A percentile compares a stretch with the other conserved stretches of the same genome.
Conservation (phyloP, 208 protist genomes). For the Angomonas deanei region DNA sequence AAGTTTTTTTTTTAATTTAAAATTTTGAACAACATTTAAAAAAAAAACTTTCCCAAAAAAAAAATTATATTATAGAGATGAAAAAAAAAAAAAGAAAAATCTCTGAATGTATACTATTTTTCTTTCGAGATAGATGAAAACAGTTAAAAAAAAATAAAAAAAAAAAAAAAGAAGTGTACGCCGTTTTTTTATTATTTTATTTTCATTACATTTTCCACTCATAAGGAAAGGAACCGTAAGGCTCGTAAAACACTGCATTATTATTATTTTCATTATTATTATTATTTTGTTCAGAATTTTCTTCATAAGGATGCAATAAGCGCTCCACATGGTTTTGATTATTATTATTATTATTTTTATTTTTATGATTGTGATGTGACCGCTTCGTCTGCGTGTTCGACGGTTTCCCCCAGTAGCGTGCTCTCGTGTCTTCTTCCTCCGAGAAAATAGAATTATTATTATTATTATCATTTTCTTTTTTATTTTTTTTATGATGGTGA, state of each 20-base stretch:
- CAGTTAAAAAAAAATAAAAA: background rate
- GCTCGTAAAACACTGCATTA: background rate
- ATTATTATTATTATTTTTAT: conserved; percentile 4
- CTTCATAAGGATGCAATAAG: background rate
- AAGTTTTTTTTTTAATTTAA: background rate
- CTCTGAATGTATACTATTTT: too few species aligned
- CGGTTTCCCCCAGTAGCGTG: background rate
- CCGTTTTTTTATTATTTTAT: background rate
- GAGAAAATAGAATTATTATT: conserved; percentile 1
- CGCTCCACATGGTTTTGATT: too few species aligned
- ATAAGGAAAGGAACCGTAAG: background rate
- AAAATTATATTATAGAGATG: background rate
- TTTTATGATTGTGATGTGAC: conserved; percentile 2
- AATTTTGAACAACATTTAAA: background rate
- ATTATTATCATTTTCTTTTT: conserved; percentile 5
- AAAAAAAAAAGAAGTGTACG: background rate
- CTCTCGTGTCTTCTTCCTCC: background rate
- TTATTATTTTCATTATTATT: background rate
- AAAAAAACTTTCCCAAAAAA: background rate
- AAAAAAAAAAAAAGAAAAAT: too few species aligned
- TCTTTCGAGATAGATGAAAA: too few species aligned
- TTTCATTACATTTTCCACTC: background rate
- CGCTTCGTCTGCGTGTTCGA: too few species aligned
- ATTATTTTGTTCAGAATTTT: background rate
- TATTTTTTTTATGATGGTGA: background rate